These are phyloP conservation scores for Alnus glutinosa DNA, from an alignment of 306 rosid genomes.

Conservation along the genomic window DNA sequence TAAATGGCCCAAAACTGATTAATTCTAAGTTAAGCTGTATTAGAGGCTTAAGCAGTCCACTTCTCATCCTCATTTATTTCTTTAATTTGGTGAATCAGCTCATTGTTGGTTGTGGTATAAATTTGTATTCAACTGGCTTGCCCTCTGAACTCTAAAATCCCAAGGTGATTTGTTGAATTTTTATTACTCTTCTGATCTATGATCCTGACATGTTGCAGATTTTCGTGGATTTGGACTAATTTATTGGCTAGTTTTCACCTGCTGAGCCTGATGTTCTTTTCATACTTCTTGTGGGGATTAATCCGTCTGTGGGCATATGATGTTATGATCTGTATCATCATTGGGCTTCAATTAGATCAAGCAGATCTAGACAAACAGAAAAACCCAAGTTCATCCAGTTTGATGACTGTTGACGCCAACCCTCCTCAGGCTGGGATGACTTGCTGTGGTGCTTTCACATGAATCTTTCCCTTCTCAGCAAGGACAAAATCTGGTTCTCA, in stretches of 20 bases:
- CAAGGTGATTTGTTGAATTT: constrained; percentile 1
- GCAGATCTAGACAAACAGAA: constrained; percentile 8
- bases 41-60: constrained; percentile 5
- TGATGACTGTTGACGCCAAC: constrained; percentile 20
- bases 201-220: constrained; percentile 58
- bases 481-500: not conserved
- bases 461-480: not conserved
- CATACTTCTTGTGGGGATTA: constrained; percentile 23
- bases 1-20: not conserved
- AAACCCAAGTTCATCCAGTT: not conserved
- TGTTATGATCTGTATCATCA: constrained; percentile 20
- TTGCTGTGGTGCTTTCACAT: not conserved
- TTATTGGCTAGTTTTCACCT: constrained; percentile 22
- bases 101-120: not conserved
- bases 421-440: not conserved
- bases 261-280: constrained; percentile 10
- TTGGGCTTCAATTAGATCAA: constrained; percentile 19
- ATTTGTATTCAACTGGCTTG: constrained; percentile 11
- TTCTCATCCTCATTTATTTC: not conserved
- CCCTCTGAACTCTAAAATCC: constrained; percentile 5
- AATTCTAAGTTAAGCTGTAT: not conserved
- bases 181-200: constrained; percentile 25
- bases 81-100: not conserved
- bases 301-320: constrained; percentile 12
- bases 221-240: constrained; percentile 66